Evolutionary conservation across 1,284 basidiomycete species (phyloP), one percentile per base, ranked within the genome.

Genomic region (Heterobasidion annosum): DNA sequence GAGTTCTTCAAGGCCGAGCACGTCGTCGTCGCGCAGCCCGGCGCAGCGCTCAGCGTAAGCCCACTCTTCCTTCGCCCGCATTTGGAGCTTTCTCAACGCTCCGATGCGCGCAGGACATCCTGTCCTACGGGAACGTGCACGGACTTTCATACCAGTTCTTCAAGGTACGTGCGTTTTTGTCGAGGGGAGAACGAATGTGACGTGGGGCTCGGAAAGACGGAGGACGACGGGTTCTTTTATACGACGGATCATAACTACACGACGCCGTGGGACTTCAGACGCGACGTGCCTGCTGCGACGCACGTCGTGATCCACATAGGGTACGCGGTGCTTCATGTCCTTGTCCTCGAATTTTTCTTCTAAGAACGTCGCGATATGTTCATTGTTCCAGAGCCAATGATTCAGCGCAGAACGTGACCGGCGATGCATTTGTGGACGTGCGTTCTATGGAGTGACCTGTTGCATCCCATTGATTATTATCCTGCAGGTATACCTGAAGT

Each of bases 241-340:
- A 76, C 76, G 1, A 67, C 70, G 3, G 75, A 80, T 58, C 79
- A 82, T 64, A 81, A 82, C 61, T 82, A 69, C 63, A 82, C 79
- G 1, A 82, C 80, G 0, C 74, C 77, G 1, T 82, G 80, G 79
- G 61, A 81, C 57, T 82, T 83, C 58, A 52, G 59, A 7, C 67
- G 70, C 2, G 79, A 83, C 58, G 59, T 65, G 4, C 76, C 77
- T 6, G 56, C 67, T 0, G 66, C 78, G 4, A 78, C 78, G 3
- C 78, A 81, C 57, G 62, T 82, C 47, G 72, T 82, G 2, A 74
- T 81, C 18, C 76, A 81, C 58, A 77, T 82, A 52, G 78, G 79
- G 76, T 78, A 57, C 15, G 70, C 4, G 25, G 25, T 25, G 25
- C 25, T 25, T 25, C 25, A 25, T 25, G 25, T 25, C 5, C 5